These are phyloP conservation scores for Cladosporium sp. DNA, from an alignment of 2,329 filamentous ascomycete genomes.

Conservation along the genomic window DNA sequence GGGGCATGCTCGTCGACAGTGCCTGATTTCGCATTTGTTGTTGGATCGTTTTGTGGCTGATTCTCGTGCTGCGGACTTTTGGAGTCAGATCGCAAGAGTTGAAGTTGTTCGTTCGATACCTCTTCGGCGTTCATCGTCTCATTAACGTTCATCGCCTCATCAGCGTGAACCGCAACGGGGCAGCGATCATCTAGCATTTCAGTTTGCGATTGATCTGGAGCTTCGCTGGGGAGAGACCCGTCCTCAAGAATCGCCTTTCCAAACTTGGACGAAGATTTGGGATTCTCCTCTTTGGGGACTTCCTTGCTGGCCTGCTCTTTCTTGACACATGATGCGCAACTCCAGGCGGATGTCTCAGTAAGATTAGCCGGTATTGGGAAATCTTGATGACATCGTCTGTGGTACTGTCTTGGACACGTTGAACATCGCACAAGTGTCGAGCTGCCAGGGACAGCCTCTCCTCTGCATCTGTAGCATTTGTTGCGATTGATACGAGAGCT, in stretches of 20 bases:
- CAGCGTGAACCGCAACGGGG: too few relatives aligned
- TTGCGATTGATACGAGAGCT: constrained; percentile 13
- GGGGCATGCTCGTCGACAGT: neutral
- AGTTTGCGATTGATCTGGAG: neutral
- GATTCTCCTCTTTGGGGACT: neutral
- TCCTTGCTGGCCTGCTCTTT: constrained; percentile 19
- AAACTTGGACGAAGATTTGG: too few relatives aligned
- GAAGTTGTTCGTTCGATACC: neutral
- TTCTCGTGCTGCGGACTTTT: neutral
- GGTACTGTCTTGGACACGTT: constrained; percentile 38
- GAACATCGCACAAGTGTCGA: constrained; percentile 37
- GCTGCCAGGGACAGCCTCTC: constrained; percentile 25
- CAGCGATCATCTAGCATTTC: neutral
- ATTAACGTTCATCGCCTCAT: neutral
- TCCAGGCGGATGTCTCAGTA: constrained; percentile 23
- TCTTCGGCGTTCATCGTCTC: neutral
- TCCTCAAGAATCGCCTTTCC: neutral
- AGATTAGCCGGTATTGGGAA: constrained; percentile 15
- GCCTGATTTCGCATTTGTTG: neutral
- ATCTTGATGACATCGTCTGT: constrained; percentile 37
- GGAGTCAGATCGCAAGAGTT: neutral
- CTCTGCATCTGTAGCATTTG: constrained; percentile 37
- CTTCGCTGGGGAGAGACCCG: neutral
- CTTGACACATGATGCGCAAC: constrained; percentile 29
- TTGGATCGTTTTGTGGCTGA: neutral